Evolutionary conservation across 2,329 filamentous ascomycete genomes (phyloP), one percentile per base, ranked within the genome.

Genomic region (Botrytis paeoniae): DNA sequence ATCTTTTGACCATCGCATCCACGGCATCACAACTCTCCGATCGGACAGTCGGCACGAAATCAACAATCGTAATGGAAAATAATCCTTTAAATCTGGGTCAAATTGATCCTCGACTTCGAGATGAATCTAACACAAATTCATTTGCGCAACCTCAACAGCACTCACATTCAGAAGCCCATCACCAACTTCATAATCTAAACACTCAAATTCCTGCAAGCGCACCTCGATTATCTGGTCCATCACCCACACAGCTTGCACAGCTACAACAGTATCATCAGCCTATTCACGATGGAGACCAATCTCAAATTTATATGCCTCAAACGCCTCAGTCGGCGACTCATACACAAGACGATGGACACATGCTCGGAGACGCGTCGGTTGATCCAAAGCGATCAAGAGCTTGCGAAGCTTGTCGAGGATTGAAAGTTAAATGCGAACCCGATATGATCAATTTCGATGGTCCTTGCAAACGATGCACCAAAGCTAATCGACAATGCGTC

Each of bases 391-490:
- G 80, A 73, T 76, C 83, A 60, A 77, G 82, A 74, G 83, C 83
- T 9, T 85, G 83, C 75, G 83, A 83, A 66, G 80, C 81, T 65
- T 85, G 83, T 78, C 80, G 83, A 68, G 78, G 80, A 51, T 79
- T 84, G 73, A 85, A 85, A 76, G 82, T 84, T 14, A 80, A 82
- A 65, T 85, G 83, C 75, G 81, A 84, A 63, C 79, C 81, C 14
- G 78, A 80, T 73, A 79, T 79, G 57, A 81, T 80, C 54, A 80
- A 80, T 69, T 73, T 74, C 32, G 79, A 80, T 71, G 78, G 77
- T 29, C 79, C 78, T 41, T 85, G 83, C 74, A 81, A 82, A 68
- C 77, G 83, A 79, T 85, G 83, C 73, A 78, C 79, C 22, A 82
- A 83, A 74, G 79, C 82, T 9, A 81, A 81, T 54, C 78, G 82